phyloP scores from a whole-genome alignment of 2,329 filamentous ascomycete species.

The Septoria petroselini region DNA sequence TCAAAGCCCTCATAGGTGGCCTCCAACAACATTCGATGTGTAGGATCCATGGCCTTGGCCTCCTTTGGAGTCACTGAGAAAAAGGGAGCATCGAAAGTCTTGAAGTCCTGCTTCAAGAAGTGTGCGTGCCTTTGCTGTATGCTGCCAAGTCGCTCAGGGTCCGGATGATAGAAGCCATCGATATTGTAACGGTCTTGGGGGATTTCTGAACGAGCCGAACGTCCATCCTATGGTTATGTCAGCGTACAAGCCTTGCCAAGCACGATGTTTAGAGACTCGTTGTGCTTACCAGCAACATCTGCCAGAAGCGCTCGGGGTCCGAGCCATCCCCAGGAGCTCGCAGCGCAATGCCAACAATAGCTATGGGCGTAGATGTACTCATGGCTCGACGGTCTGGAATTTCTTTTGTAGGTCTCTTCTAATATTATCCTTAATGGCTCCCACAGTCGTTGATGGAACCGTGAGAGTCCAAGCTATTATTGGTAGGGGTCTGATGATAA shows the following conservation, averaged over 20 bases:
- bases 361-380: background rate
- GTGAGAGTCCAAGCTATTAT: too few relatives aligned
- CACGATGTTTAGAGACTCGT: too few relatives aligned
- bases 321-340: conserved; percentile 10
- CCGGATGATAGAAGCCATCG: conserved; percentile 18
- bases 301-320: conserved; percentile 12
- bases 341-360: conserved; percentile 11
- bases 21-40: conserved; percentile 12
- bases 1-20: conserved; percentile 17
- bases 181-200: conserved; percentile 14
- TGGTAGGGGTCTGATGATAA: too few relatives aligned
- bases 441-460: too few relatives aligned
- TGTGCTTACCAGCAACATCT: too few relatives aligned
- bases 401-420: too few relatives aligned
- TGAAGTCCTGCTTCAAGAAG: conserved; percentile 23
- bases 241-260: too few relatives aligned
- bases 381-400: too few relatives aligned
- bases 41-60: conserved; percentile 11
- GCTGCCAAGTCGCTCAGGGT: conserved; percentile 9
- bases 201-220: conserved; percentile 8
- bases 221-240: conserved; percentile 1
- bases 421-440: too few relatives aligned
- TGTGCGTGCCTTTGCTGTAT: conserved; percentile 15
- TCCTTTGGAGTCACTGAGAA: conserved; percentile 23
- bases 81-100: conserved; percentile 25